Evolutionary conservation across 2,329 filamentous ascomycete genomes (phyloP).

Genomic region (Coleophoma crateriformis): DNA sequence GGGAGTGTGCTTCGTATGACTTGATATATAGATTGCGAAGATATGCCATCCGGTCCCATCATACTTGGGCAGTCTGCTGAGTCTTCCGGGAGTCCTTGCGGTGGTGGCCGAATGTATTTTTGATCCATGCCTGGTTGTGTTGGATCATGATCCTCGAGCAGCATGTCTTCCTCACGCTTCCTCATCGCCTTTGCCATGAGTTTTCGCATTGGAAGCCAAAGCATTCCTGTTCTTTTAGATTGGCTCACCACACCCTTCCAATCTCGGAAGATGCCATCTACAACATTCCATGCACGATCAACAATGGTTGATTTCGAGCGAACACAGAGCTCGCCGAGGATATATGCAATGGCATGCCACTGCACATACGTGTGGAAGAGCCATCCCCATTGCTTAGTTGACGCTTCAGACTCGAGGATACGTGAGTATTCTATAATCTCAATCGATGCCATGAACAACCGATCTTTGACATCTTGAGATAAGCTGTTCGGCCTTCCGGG

Average conservation of each 20-base stretch:
- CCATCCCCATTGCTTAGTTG: conserved; percentile 36
- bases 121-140: conserved; percentile 6
- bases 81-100: not conserved
- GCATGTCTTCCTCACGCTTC: conserved; percentile 44
- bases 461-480: conserved; percentile 28
- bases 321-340: conserved; percentile 32
- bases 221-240: conserved; percentile 42
- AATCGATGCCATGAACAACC: conserved; percentile 31
- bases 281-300: conserved; percentile 33
- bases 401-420: conserved; percentile 28
- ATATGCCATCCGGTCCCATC: conserved; percentile 4
- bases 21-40: not conserved
- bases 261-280: conserved; percentile 25
- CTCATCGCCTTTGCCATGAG: conserved; percentile 53
- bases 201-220: conserved; percentile 59
- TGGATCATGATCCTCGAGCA: conserved; percentile 8
- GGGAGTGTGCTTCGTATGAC: not conserved
- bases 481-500: conserved; percentile 22
- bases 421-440: conserved; percentile 36
- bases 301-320: conserved; percentile 29
- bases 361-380: conserved; percentile 32
- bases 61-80: conserved; percentile 3
- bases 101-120: not conserved
- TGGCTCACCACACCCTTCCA: conserved; percentile 18
- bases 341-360: conserved; percentile 39